Conservation (phyloP, 305 asterid species). For the Fraxinus sp. region DNA sequence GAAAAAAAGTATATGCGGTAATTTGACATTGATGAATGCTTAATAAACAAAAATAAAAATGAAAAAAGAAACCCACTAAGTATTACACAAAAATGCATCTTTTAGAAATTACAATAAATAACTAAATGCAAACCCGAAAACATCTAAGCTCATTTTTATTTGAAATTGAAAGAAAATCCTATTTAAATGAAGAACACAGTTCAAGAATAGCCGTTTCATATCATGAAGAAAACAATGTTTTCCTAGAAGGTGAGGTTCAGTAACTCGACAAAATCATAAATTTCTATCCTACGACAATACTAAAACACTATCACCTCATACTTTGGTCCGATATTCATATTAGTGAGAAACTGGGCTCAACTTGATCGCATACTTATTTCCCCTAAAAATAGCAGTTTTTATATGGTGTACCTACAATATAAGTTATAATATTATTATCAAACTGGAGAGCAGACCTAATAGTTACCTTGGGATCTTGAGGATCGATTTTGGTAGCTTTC, state of each 20-base stretch:
- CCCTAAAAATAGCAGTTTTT: background rate
- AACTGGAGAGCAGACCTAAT: constrained; percentile 1
- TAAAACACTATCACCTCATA: background rate
- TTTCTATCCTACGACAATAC: background rate
- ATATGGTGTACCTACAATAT: constrained; percentile 4
- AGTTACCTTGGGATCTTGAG: constrained; percentile 89
- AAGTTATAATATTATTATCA: background rate
- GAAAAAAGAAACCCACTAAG: background rate
- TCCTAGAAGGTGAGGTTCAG: background rate
- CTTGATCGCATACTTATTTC: background rate
- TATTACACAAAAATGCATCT: background rate
- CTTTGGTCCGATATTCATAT: background rate
- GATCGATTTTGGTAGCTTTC: constrained; percentile 88
- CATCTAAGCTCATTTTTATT: background rate
- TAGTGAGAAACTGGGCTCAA: background rate
- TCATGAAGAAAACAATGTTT: background rate
- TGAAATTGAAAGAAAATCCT: background rate
- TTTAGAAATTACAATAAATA: background rate
- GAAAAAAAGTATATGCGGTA: background rate
- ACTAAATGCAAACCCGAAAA: background rate
- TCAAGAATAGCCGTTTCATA: background rate
- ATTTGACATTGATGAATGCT: background rate
- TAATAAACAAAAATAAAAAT: too few species aligned
- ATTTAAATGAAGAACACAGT: background rate
- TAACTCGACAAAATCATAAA: background rate